Conservation (phyloP, 169 alveolate species). For the Theileria parva region DNA sequence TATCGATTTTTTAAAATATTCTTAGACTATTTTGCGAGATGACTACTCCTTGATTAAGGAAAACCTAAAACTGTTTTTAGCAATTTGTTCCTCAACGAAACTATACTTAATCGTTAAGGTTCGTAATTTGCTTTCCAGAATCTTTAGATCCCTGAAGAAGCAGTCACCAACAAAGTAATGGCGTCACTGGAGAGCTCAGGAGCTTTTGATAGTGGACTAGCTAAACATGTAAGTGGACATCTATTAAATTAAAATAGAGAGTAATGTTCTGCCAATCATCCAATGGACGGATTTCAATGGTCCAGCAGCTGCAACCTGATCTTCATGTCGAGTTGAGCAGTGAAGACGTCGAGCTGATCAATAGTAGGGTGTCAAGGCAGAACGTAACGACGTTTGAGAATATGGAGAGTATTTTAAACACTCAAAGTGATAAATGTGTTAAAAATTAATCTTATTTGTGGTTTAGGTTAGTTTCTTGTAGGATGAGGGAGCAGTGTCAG, state of each 20-base stretch:
- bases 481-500: conserved; percentile 34
- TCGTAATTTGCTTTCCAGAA: not conserved
- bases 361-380: not conserved
- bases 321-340: conserved; percentile 71
- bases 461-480: conserved; percentile 4
- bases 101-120: conserved; percentile 54
- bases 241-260: conserved; percentile 41
- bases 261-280: conserved; percentile 69
- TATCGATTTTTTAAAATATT: not conserved
- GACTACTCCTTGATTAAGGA: conserved; percentile 17
- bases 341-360: conserved; percentile 47
- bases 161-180: conserved; percentile 13
- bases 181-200: conserved; percentile 25
- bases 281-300: conserved; percentile 78
- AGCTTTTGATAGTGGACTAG: conserved; percentile 28
- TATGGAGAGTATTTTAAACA: conserved; percentile 16
- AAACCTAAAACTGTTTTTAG: conserved; percentile 8
- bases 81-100: conserved; percentile 18
- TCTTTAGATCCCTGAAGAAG: conserved; percentile 30
- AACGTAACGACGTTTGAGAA: conserved; percentile 32
- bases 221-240: conserved; percentile 42
- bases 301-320: conserved; percentile 73
- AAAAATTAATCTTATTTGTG: not conserved
- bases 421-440: not conserved
- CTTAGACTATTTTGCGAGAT: conserved; percentile 42